Evolutionary conservation across 2,329 filamentous ascomycete genomes (phyloP).

Genomic region (Chaetomiaceae sp.): DNA sequence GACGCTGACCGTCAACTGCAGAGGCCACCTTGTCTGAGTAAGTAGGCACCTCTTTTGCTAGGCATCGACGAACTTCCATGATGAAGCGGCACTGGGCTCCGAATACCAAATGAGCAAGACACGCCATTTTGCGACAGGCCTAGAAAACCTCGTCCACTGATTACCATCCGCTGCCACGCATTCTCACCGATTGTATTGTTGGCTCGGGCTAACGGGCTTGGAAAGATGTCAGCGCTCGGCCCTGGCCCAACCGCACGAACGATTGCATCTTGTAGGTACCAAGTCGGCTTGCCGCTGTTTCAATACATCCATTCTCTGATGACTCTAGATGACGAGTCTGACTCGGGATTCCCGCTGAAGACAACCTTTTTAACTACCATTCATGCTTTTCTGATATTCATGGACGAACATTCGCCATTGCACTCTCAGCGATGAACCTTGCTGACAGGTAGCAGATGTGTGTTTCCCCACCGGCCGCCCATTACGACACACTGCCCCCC

Average conservation of each 20-base stretch:
- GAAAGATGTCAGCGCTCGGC: slow-evolving; percentile 1
- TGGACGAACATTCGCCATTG: slow-evolving; percentile 3
- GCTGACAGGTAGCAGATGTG: slow-evolving; percentile 17
- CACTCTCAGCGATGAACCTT: background rate
- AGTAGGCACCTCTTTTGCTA: slow-evolving; percentile 8
- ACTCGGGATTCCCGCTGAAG: slow-evolving; percentile 67
- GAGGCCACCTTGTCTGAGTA: slow-evolving; percentile 9
- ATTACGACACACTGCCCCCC: too few relatives aligned
- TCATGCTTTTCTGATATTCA: slow-evolving; percentile 56
- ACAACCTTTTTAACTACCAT: slow-evolving; percentile 63
- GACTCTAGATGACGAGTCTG: slow-evolving; percentile 72
- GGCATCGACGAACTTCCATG: slow-evolving; percentile 39
- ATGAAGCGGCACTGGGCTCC: slow-evolving; percentile 98
- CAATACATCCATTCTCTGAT: slow-evolving; percentile 38
- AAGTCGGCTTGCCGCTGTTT: slow-evolving; percentile 4
- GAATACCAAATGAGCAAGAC: slow-evolving; percentile 73
- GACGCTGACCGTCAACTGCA: slow-evolving; percentile 18
- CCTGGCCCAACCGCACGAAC: background rate
- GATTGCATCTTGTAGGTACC: slow-evolving; percentile 9
- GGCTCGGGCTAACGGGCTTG: slow-evolving; percentile 10
- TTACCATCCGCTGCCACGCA: slow-evolving; percentile 23
- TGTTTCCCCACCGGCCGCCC: too few relatives aligned
- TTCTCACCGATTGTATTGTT: background rate
- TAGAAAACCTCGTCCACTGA: slow-evolving; percentile 99
- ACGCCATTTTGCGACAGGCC: slow-evolving; percentile 93